Percentiles rank a stretch among this genome's conserved stretches.
These are phyloP conservation scores for Melampsora americana DNA, from an alignment of 1,284 basidiomycete genomes.

Conservation along the genomic window DNA sequence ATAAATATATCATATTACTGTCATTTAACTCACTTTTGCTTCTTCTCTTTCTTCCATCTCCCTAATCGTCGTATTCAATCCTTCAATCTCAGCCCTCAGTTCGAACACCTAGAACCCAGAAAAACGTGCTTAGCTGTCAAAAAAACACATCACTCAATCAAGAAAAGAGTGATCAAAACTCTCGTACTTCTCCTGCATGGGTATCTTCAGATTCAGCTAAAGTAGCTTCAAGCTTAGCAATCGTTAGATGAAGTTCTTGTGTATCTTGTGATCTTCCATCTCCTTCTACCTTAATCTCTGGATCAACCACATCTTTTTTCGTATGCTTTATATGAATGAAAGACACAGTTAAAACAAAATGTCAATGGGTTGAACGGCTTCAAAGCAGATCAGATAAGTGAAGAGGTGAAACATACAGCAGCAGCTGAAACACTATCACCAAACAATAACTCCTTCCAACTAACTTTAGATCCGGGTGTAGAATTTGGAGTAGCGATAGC, in stretches of 20 bases:
- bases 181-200: constrained; percentile 20
- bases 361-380: background rate
- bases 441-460: constrained; percentile 41
- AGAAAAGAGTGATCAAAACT: background rate
- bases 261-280: constrained; percentile 2
- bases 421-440: constrained; percentile 4
- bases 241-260: constrained; percentile 19
- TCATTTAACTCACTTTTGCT: background rate
- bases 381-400: background rate
- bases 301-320: too few species aligned
- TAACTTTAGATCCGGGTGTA: constrained; percentile 14
- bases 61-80: constrained; percentile 1
- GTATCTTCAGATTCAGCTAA: constrained; percentile 33
- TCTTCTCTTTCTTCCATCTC: background rate
- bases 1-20: background rate
- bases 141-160: background rate
- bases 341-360: too few species aligned
- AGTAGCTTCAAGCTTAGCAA: constrained; percentile 38
- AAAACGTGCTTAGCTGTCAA: background rate
- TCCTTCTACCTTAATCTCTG: background rate
- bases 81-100: constrained; percentile 15
- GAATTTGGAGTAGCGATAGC: background rate
- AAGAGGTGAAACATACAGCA: background rate
- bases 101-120: constrained; percentile 6
- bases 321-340: too few species aligned